These are phyloP conservation scores for Rhytidhysteron rufulum DNA, from an alignment of 2,329 filamentous ascomycete genomes.

Conservation along the genomic window DNA sequence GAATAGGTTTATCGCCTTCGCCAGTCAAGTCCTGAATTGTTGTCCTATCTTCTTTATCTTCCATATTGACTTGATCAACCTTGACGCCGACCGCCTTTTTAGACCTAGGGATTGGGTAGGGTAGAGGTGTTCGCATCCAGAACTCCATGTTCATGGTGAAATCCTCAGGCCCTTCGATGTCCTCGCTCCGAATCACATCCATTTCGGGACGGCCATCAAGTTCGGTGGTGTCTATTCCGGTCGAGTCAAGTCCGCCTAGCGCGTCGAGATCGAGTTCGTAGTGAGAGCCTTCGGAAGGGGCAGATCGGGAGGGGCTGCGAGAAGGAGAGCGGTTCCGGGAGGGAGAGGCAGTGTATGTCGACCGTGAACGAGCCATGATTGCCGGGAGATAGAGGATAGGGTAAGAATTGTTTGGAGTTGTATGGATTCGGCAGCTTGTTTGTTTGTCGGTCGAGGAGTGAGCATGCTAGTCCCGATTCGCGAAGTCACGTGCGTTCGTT, in stretches of 20 bases:
- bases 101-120: conserved; percentile 25
- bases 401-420: no score
- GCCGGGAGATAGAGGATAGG: no score
- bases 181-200: conserved; percentile 36
- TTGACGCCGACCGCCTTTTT: conserved; percentile 25
- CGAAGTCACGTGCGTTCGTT: no score
- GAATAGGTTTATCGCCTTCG: conserved; percentile 16
- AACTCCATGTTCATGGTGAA: conserved; percentile 43
- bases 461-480: no score
- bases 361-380: conserved; percentile 29
- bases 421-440: no score
- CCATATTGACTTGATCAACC: conserved; percentile 8
- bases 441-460: no score
- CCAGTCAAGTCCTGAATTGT: conserved; percentile 11
- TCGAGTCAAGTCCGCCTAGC: conserved; percentile 28
- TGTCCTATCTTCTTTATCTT: not conserved
- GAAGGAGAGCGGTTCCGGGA: conserved; percentile 23
- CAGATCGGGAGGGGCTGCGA: conserved; percentile 23
- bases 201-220: conserved; percentile 26
- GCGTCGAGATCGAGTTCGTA: conserved; percentile 39
- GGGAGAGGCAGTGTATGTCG: conserved; percentile 32
- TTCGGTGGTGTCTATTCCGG: conserved; percentile 28
- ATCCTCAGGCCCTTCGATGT: conserved; percentile 39
- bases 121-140: conserved; percentile 37
- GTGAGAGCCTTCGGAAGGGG: conserved; percentile 27